Base-by-base conservation (phyloP, 73 alveolate species). In the Durusdinium trenchii region DNA sequence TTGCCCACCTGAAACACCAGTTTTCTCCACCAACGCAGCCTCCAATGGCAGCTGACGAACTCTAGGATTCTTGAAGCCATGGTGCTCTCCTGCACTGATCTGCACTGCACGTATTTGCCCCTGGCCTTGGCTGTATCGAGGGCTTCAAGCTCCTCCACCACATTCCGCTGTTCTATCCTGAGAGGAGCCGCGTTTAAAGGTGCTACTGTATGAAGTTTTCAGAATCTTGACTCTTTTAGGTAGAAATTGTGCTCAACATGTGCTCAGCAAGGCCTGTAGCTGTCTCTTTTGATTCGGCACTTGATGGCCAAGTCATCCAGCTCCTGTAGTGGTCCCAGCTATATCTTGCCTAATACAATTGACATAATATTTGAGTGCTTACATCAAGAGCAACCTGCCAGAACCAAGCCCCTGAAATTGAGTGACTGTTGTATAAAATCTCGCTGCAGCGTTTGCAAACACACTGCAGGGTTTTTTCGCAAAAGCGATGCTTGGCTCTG, bases 11-110 rank as follows among this genome's bases (percentile, higher is more conserved):
- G 57, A 23, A 6, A 28, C 89, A 48, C 98, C 98, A 7, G 89
- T 69, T 76, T 91, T 91, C 98, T 91, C 98, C 60, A 76, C 98
- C 76, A 91, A 43, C 36, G 98, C 98, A 6, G 76, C 98, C 98
- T 91, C 28, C 40, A 35, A 42, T 14, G 54, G 69, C 12, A 57
- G 23, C 69, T 57, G 69, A 23, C 23, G 69, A 57, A 16, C 69
- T 16, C 12, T 16, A 23, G 69, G 69, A 57, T 57, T 32, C 73
- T 32, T 60, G 69, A 12, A 60, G 18, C 30, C 30, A 23, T 60
- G 85, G 38, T 3, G 14, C 85, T 64, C 54, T 7, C 54, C 85
- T 73, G 54, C 35, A 36, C 18, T 30, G 14, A 18, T 14, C 51
- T 30, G 16, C 51, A 75, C 1, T 30, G 51, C 36, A 20, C 51